phyloP scores from a whole-genome alignment of 1,139 yeast species.

The Kluyveromyces sp. region DNA sequence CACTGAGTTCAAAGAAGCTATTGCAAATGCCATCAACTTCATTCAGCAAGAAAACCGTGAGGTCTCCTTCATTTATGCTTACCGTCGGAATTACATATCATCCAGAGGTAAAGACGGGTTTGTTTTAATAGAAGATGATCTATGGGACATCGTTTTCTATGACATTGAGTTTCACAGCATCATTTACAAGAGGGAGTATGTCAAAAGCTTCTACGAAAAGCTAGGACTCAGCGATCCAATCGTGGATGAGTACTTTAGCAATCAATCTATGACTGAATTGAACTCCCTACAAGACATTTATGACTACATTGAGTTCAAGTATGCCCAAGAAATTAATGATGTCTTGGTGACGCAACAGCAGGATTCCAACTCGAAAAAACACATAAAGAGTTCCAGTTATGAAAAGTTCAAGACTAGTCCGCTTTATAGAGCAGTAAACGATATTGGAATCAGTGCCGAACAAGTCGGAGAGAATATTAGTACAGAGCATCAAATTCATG shows the following conservation, averaged over 20 bases:
- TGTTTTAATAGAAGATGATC: conserved; percentile 69
- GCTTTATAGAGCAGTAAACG: conserved; percentile 60
- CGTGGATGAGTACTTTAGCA: conserved; percentile 46
- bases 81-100: conserved; percentile 72
- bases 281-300: conserved; percentile 66
- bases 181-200: conserved; percentile 64
- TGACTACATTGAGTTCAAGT: conserved; percentile 76
- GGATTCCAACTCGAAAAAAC: conserved; percentile 42
- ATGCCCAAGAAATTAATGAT: conserved; percentile 63
- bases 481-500: conserved; percentile 64
- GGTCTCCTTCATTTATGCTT: conserved; percentile 95
- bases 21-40: conserved; percentile 71
- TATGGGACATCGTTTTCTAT: conserved; percentile 83
- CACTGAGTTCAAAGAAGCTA: conserved; percentile 62
- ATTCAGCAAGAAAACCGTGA: conserved; percentile 74
- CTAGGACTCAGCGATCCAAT: conserved; percentile 54
- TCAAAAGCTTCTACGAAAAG: conserved; percentile 50
- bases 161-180: conserved; percentile 88
- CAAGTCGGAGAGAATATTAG: conserved; percentile 80
- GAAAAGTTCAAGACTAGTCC: conserved; percentile 70
- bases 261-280: conserved; percentile 60
- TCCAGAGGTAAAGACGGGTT: conserved; percentile 50
- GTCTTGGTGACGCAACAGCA: conserved; percentile 30
- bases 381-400: conserved; percentile 62
- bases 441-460: conserved; percentile 71